Base-by-base conservation (phyloP, 345 rosid species). In the Eucalyptus regnans region DNA sequence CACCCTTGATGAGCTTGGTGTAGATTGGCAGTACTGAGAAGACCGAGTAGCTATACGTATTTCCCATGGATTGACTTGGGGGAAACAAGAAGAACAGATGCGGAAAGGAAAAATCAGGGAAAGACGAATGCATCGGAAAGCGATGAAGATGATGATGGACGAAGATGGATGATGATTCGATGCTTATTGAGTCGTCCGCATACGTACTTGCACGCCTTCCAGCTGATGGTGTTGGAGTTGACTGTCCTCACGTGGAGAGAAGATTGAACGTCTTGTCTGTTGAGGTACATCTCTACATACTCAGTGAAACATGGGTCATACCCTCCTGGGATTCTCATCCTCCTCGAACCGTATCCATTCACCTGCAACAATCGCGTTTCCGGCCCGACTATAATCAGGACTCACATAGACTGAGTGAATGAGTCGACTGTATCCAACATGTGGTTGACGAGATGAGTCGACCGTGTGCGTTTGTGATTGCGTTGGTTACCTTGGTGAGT, bases 1-100 rank as follows among this genome's bases (percentile, higher is more conserved):
- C 95, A 50, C 88, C 95, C 87, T 92, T 91, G 90, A 94, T 91
- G 90, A 94, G 97, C 89, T 95, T 94, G 89, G 91, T 87, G 89
- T 93, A 94, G 88, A 92, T 91, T 9, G 96, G 93, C 60, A 95
- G 91, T 50, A 95, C 87, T 29, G 97, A 94, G 44, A 91, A 87
- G 43, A 91, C 93, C 15, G 92, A 90, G 83, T 50, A 84, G 44
- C 92, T 88, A 83, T 92, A 94, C 68, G 89, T 84, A 52, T 29
- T 13, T 29, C 68, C 68, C 2, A 62, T 12, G 68, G 68, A 62
- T 62, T 62, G 4, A 62, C 68, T 62, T 62, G 68, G 33, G 7
- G 68, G 33, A 27, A 29, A 29, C 6, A 29, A 62, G 15, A 62
- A 62, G 33, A 62, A 12, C 16, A 62, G 68, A 62, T 1, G 68